Percentiles rank a stretch among this genome's conserved stretches.
Conservation (phyloP, 257 asterid genomes). For the Solanum chiquidenum region DNA sequence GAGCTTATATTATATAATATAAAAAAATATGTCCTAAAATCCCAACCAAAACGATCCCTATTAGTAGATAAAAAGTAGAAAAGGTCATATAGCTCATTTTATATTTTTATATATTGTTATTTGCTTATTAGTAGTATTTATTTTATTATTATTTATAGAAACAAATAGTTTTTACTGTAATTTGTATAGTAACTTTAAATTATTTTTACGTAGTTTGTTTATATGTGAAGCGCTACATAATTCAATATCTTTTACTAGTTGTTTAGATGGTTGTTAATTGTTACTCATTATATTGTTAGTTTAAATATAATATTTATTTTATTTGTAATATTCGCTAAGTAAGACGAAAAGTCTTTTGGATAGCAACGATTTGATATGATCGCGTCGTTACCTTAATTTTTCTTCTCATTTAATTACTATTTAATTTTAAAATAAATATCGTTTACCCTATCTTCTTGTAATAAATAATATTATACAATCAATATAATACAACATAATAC, state of each 20-base stretch:
- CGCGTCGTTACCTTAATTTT: too few relatives aligned
- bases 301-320: too few relatives aligned
- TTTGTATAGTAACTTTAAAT: background rate
- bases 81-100: background rate
- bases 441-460: too few relatives aligned
- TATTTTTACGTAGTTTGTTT: background rate
- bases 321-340: too few relatives aligned
- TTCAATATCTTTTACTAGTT: background rate
- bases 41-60: background rate
- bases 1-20: background rate
- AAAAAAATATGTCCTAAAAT: background rate
- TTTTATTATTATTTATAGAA: background rate
- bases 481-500: background rate
- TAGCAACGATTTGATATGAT: too few relatives aligned
- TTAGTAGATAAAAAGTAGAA: background rate
- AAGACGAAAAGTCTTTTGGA: too few relatives aligned
- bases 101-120: background rate
- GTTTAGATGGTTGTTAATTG: background rate
- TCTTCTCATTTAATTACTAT: too few relatives aligned
- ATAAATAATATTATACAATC: too few relatives aligned
- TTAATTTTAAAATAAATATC: too few relatives aligned
- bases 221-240: background rate
- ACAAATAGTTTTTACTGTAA: background rate
- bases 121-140: background rate
- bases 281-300: background rate